Evolutionary conservation across 805 yeast genomes (phyloP).

Genomic region (Wickerhamiella dianesei): DNA sequence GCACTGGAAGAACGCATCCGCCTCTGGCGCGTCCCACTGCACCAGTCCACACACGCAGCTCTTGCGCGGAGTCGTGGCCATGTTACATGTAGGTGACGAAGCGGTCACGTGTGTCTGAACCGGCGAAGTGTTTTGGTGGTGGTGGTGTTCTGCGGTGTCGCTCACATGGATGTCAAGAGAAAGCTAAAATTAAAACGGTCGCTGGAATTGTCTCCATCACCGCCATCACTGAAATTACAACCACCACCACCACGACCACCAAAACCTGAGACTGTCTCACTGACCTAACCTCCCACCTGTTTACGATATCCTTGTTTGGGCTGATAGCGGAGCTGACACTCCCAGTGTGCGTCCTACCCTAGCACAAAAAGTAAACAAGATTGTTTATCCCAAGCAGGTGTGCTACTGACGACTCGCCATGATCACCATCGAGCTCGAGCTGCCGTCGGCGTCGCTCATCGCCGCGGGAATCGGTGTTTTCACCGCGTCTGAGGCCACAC

Average conservation of each 20-base stretch:
- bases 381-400: background rate
- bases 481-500: constrained; percentile 5
- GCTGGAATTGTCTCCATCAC: too few species aligned
- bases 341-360: background rate
- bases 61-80: background rate
- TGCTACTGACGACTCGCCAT: constrained; percentile 4
- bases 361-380: background rate
- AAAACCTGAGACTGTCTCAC: too few species aligned
- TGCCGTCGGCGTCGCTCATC: constrained; percentile 15
- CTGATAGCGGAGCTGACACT: background rate
- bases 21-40: background rate
- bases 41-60: background rate
- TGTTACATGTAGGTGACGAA: background rate
- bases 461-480: constrained; percentile 10
- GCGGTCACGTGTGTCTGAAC: background rate
- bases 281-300: too few species aligned
- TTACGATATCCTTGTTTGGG: background rate
- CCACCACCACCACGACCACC: too few species aligned
- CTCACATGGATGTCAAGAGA: too few species aligned
- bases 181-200: too few species aligned
- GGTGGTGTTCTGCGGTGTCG: too few species aligned
- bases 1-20: background rate
- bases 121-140: too few species aligned
- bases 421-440: constrained; percentile 15
- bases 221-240: too few species aligned